Conservation (phyloP, 108 stramenopile genomes). For the Asterionellopsis glacialis region DNA sequence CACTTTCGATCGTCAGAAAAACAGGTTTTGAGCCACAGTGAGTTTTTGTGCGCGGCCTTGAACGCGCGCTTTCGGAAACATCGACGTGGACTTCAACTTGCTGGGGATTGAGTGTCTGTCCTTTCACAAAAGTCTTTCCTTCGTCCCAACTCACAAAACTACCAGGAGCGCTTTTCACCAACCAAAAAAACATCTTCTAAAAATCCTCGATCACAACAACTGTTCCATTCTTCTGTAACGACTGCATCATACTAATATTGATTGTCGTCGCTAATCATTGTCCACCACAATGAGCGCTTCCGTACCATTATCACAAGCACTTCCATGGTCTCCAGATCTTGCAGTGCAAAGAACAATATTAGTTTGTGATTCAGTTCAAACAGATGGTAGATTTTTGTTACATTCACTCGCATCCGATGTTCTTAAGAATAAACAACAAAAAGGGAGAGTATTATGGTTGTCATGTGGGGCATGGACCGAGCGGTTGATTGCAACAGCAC, state of each 20-base stretch:
- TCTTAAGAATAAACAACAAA: neutral
- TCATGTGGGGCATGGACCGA: conserved; percentile 22
- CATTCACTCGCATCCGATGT: conserved; percentile 23
- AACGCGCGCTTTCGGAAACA: too few relatives aligned
- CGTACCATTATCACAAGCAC: conserved; percentile 26
- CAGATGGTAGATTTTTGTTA: conserved; percentile 41
- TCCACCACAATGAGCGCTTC: conserved; percentile 19
- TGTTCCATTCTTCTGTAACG: neutral
- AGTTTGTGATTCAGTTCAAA: conserved; percentile 40
- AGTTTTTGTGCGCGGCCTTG: too few relatives aligned
- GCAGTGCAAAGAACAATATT: conserved; percentile 5
- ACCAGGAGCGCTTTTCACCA: neutral
- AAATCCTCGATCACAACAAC: neutral
- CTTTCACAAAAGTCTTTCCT: too few relatives aligned
- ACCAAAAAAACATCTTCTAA: neutral
- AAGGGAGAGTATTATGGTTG: conserved; percentile 28
- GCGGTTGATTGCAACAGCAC: conserved; percentile 18
- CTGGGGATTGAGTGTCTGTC: too few relatives aligned
- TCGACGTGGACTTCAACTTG: too few relatives aligned
- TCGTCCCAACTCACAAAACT: too few relatives aligned
- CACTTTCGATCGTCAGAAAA: too few relatives aligned
- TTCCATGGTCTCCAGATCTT: conserved; percentile 28
- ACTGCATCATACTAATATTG: too few relatives aligned
- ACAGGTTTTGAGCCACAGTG: too few relatives aligned
- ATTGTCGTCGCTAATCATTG: neutral